phyloP scores from a whole-genome alignment of 805 yeast species.

The Saturnispora quitensis region DNA sequence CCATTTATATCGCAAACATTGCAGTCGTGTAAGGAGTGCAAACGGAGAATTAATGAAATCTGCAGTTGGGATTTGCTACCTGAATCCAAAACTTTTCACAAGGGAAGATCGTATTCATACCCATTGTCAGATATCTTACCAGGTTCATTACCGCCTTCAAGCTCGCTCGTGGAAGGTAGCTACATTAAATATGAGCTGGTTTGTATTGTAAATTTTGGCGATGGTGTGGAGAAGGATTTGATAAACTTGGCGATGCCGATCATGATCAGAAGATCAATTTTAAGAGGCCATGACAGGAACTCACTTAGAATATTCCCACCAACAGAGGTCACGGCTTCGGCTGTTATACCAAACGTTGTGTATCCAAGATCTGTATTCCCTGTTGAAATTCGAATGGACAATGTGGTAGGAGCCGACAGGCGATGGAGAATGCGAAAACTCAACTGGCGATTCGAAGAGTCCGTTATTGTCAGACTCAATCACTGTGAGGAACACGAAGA shows the following conservation, averaged over 20 bases:
- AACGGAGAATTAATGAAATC: slow-evolving; percentile 44
- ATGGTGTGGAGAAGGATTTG: slow-evolving; percentile 19
- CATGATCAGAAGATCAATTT: slow-evolving; percentile 64
- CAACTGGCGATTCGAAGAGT: slow-evolving; percentile 84
- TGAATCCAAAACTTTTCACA: slow-evolving; percentile 45
- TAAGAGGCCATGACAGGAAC: slow-evolving; percentile 76
- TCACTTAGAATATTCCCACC: slow-evolving; percentile 93
- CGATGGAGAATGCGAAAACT: slow-evolving; percentile 92
- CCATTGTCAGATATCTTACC: slow-evolving; percentile 89
- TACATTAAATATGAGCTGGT: slow-evolving; percentile 64
- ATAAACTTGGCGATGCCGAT: slow-evolving; percentile 51
- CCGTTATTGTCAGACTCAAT: slow-evolving; percentile 48
- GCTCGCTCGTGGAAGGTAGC: slow-evolving; percentile 49
- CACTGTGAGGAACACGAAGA: slow-evolving; percentile 50
- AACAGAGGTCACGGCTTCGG: slow-evolving; percentile 79
- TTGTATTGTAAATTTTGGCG: slow-evolving; percentile 43
- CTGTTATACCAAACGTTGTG: slow-evolving; percentile 79
- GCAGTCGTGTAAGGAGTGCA: slow-evolving; percentile 51
- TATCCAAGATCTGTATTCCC: slow-evolving; percentile 84
- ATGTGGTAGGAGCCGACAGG: slow-evolving; percentile 46
- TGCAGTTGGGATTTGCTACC: slow-evolving; percentile 85
- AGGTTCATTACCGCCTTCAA: slow-evolving; percentile 78
- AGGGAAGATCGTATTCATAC: slow-evolving; percentile 65
- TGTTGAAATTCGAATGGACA: slow-evolving; percentile 72
- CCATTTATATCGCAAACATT: slow-evolving; percentile 53